A percentile compares a stretch with the other conserved stretches of the same genome.
Conservation (phyloP, 768 basidiomycete genomes). For the Russula abietina region DNA sequence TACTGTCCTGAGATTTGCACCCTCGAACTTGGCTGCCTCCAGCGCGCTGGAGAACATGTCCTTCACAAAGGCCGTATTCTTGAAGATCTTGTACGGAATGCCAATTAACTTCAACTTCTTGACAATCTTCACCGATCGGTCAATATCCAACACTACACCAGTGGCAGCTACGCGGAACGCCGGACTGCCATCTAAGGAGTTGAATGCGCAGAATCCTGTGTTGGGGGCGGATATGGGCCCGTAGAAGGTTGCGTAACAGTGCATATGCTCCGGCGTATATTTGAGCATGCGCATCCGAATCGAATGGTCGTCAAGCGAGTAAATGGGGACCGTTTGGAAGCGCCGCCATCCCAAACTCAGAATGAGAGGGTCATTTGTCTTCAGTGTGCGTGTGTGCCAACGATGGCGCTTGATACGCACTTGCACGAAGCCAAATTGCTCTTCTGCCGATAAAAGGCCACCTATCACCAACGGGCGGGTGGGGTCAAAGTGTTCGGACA, state of each 20-base stretch:
- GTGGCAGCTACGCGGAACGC: constrained; percentile 91
- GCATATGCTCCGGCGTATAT: constrained; percentile 99
- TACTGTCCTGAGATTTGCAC: constrained; percentile 92
- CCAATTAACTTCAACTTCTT: constrained; percentile 98
- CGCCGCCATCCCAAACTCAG: constrained; percentile 97
- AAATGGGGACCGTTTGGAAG: constrained; percentile 92
- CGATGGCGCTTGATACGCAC: constrained; percentile 95
- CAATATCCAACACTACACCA: constrained; percentile 90
- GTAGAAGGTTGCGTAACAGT: constrained; percentile 97
- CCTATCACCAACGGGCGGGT: constrained; percentile 87
- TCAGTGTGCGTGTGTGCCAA: constrained; percentile 86
- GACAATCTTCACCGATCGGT: constrained; percentile 89
- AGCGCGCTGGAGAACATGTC: constrained; percentile 94
- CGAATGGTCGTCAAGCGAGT: constrained; percentile 94
- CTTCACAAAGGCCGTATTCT: constrained; percentile 96
- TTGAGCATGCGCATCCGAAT: constrained; percentile 99
- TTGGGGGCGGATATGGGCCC: constrained; percentile 89
- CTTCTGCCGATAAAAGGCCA: constrained; percentile 83
- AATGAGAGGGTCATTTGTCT: constrained; percentile 95
- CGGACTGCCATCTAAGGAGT: constrained; percentile 60
- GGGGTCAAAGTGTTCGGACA: constrained; percentile 91
- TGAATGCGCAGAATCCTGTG: constrained; percentile 97
- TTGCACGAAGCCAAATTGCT: constrained; percentile 89
- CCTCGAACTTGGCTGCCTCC: constrained; percentile 98
- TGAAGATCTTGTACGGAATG: constrained; percentile 94